Base-by-base conservation (phyloP, 495 filamentous ascomycete genomes). In the Margaritispora aquatica region DNA sequence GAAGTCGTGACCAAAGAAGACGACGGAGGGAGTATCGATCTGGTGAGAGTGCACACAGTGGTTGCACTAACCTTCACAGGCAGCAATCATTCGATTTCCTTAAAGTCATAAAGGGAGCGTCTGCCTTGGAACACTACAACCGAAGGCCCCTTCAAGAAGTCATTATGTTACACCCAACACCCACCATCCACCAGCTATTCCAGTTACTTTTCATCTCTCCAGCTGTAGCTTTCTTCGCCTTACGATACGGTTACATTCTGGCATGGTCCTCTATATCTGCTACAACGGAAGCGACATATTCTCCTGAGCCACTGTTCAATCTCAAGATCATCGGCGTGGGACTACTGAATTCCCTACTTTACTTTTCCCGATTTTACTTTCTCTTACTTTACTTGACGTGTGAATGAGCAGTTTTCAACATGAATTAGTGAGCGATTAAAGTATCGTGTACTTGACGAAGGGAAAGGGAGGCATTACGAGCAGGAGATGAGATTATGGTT, bases 391-490 rank as follows among this genome's bases (percentile, higher is more conserved):
- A 56, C 63, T 75, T 1, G 75, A 72, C 0, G 72, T 69, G 44
- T 38, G 72, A 0, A 52, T 78, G 21, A 74, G 75, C 0, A 34
- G 68, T 0, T 17, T 75, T 3, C 71, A 68, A n/a, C 68, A 70
- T 8, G 75, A 74, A 1, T 59, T 69, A 8, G 24, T 78, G 17
- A 70, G 74, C 23, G 77, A 79, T 57, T 67, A 71, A 66, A 70
- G 66, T 8, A 74, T 76, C 44, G 36, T 74, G 49, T 68, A 62
- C 27, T 71, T 79, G 1, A 88, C 86, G 1, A 70, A 68, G 20
- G 70, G 73, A 57, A 88, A 89, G 62, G 57, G 70, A n/a, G 84
- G 84, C 15, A 83, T 88, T 78, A 84, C 51, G 85, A 89, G 70
- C 83, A 84, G 0, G 85, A 89, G 66, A 88, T 89, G 86, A 73